Evolutionary conservation across 768 basidiomycete genomes (phyloP).

Genomic region (Galerina sulciceps): DNA sequence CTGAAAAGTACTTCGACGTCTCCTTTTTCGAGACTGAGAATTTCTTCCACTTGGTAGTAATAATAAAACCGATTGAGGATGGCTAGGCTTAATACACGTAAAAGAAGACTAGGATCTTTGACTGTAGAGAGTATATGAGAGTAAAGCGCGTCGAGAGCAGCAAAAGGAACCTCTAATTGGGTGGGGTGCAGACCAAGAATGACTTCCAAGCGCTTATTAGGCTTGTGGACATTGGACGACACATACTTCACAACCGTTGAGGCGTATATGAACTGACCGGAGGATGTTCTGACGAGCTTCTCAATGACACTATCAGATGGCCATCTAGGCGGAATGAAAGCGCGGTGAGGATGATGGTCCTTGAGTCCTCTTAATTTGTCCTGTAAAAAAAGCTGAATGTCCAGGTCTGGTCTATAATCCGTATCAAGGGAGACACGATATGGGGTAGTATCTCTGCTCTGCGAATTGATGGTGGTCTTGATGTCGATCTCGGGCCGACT

Average conservation of each 20-base stretch:
- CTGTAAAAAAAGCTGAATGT: slow-evolving; percentile 21
- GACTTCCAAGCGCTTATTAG: slow-evolving; percentile 13
- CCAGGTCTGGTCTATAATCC: slow-evolving; percentile 11
- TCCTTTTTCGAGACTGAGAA: not conserved
- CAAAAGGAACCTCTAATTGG: slow-evolving; percentile 4
- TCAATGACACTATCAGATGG: slow-evolving; percentile 21
- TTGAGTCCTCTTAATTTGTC: slow-evolving; percentile 18
- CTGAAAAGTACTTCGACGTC: not conserved
- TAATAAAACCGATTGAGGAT: not conserved
- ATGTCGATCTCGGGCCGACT: slow-evolving; percentile 33
- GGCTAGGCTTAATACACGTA: not conserved
- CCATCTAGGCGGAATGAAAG: slow-evolving; percentile 16
- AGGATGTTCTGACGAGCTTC: slow-evolving; percentile 21
- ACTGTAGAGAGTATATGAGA: slow-evolving; percentile 8
- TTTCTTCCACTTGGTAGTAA: not conserved
- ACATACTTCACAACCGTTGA: slow-evolving; percentile 30
- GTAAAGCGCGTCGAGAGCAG: slow-evolving; percentile 14
- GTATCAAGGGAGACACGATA: slow-evolving; percentile 10
- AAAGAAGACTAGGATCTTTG: not conserved
- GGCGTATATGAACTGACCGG: slow-evolving; percentile 29
- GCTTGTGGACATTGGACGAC: slow-evolving; percentile 12
- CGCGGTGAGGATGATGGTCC: not conserved
- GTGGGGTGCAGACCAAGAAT: slow-evolving; percentile 9
- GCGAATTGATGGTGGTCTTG: slow-evolving; percentile 4
- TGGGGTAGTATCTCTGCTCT: not conserved